Evolutionary conservation across 2,329 filamentous ascomycete genomes (phyloP), one percentile per base, ranked within the genome.

Genomic region (Epichloe coenophiala): DNA sequence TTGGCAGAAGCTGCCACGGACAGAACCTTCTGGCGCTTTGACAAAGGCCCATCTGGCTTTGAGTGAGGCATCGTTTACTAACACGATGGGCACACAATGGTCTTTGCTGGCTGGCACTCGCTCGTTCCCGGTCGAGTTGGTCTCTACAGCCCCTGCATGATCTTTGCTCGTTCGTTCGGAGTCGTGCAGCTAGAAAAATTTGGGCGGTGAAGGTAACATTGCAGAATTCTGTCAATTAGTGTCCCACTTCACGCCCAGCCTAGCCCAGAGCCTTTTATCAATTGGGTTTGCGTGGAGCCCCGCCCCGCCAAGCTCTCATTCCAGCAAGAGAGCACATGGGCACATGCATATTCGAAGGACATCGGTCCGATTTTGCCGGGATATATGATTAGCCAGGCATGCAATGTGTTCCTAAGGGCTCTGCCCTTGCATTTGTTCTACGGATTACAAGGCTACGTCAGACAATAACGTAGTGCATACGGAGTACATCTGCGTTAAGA

Each of bases 21-120:
- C 55, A 71, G 68, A 52, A 81, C 70, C 70, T 84, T 89, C 68
- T 88, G 86, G 56, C 89, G 82, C 73, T 96, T 96, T 53, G 76
- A 75, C 58, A 84, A 68, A 49, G 82, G 86, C 53, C 74, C 70
- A 58, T 81, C 78, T 57, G 73, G 70, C 51, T 77, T 74, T 47
- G 76, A 76, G 61, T 77, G 75, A 61, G 76, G 74, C 78, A 81
- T 81, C 54, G 57, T 68, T 51, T 15, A 27, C 33, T 19, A 40
- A 4, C 47, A 44, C 41, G 13, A 33, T 15, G 12, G 31, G 21
- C n/a, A 19, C 33, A 36, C 15, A 38, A 43, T 17, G 15, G 4
- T 35, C 11, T 31, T 19, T 44, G 19, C 27, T 44, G 37, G 6
- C 21, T 21, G 19, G 19, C 19, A 38, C 8, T 37, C 27, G 15